Conservation (phyloP, 148 eudicot genomes). For the Salicornia ramosissima region DNA sequence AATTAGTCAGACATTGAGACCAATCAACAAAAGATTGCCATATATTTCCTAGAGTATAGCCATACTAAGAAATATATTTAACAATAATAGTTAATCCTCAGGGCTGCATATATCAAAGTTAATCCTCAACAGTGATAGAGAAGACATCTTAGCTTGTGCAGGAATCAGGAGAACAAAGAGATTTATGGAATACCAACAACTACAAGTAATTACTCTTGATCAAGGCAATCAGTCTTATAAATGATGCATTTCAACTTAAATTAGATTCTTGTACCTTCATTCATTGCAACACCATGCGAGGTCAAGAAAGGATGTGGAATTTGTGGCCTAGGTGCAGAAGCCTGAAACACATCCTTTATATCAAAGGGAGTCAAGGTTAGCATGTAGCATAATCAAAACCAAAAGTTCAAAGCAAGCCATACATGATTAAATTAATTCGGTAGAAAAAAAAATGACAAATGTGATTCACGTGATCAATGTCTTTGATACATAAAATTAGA, state of each 20-base stretch:
- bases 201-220: background rate
- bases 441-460: background rate
- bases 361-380: slow-evolving; percentile 19
- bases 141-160: background rate
- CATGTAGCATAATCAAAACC: background rate
- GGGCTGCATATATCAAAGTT: too few species aligned
- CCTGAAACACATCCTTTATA: slow-evolving; percentile 57
- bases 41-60: too few species aligned
- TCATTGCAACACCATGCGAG: slow-evolving; percentile 57
- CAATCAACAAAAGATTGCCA: too few species aligned
- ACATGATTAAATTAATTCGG: background rate
- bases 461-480: background rate
- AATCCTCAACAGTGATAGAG: too few species aligned
- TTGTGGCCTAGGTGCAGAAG: slow-evolving; percentile 51
- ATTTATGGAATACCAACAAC: background rate
- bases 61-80: too few species aligned
- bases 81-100: too few species aligned
- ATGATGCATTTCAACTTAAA: background rate
- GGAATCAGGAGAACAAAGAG: background rate
- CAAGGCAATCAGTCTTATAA: background rate
- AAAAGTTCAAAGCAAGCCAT: background rate
- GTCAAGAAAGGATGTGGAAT: slow-evolving; percentile 46
- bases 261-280: slow-evolving; percentile 52
- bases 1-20: too few species aligned
- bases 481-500: background rate